phyloP scores from a whole-genome alignment of 495 filamentous ascomycete species.

The Penicillium coprophilum region DNA sequence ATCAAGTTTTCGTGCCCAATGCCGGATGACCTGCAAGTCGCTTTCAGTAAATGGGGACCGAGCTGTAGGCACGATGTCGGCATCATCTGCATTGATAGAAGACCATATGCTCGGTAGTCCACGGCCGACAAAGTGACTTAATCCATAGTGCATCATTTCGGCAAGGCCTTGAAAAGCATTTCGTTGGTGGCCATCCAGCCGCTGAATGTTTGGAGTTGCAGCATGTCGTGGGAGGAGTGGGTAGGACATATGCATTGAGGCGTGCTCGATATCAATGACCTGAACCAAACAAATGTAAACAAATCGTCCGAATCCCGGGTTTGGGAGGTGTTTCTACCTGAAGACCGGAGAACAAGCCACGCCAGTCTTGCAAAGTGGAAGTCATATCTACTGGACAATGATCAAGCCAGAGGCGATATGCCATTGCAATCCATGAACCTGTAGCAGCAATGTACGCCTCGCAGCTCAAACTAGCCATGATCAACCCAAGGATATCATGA shows the following conservation, averaged over 20 bases:
- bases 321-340: conserved; percentile 23
- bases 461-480: conserved; percentile 43
- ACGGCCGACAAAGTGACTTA: conserved; percentile 42
- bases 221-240: conserved; percentile 39
- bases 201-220: conserved; percentile 28
- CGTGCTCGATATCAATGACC: conserved; percentile 47
- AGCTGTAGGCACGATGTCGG: conserved; percentile 13
- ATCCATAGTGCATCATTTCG: conserved; percentile 44
- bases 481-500: conserved; percentile 40
- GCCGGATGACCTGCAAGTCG: conserved; percentile 37
- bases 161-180: conserved; percentile 38
- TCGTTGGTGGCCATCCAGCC: conserved; percentile 27
- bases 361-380: conserved; percentile 32
- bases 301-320: not conserved
- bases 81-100: conserved; percentile 29
- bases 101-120: conserved; percentile 43
- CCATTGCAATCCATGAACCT: conserved; percentile 43
- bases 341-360: conserved; percentile 38
- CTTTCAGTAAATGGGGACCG: conserved; percentile 32
- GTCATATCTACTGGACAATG: conserved; percentile 27
- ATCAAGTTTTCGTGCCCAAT: conserved; percentile 40
- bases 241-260: conserved; percentile 44
- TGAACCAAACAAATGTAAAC: conserved; percentile 9
- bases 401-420: conserved; percentile 40
- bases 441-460: conserved; percentile 40